phyloP scores from a whole-genome alignment of 2,329 filamentous ascomycete species.

The Stagonosporopsis cucurbitacearum region DNA sequence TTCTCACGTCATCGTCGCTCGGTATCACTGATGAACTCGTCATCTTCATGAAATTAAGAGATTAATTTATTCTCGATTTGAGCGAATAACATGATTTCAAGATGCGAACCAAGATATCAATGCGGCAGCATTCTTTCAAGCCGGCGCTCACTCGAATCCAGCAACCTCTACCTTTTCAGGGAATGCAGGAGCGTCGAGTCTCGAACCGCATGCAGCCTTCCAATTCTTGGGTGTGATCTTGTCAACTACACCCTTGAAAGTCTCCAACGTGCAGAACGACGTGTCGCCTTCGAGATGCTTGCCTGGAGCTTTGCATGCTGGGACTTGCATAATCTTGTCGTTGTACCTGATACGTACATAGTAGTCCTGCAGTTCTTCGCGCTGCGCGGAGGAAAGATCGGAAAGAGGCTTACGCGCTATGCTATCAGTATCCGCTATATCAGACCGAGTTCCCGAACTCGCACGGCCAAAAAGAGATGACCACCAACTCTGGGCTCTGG shows the following conservation, averaged over 20 bases:
- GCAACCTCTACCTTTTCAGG: slow-evolving; percentile 50
- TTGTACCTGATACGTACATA: slow-evolving; percentile 94
- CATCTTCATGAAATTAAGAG: too few relatives aligned
- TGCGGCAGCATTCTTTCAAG: not conserved
- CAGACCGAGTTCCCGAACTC: slow-evolving; percentile 15
- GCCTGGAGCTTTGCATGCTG: slow-evolving; percentile 76
- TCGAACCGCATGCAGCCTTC: slow-evolving; percentile 67
- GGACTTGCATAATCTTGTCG: slow-evolving; percentile 79
- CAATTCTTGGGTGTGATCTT: slow-evolving; percentile 85
- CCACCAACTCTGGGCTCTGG: slow-evolving; percentile 45
- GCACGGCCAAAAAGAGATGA: slow-evolving; percentile 43
- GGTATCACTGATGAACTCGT: too few relatives aligned
- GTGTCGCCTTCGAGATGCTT: slow-evolving; percentile 88
- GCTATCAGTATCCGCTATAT: slow-evolving; percentile 34
- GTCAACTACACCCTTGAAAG: slow-evolving; percentile 92
- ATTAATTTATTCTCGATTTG: not conserved
- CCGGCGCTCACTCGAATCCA: slow-evolving; percentile 32
- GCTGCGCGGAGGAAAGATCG: slow-evolving; percentile 65
- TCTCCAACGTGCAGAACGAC: slow-evolving; percentile 86
- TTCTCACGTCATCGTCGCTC: too few relatives aligned
- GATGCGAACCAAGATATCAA: not conserved
- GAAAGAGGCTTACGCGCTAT: slow-evolving; percentile 68
- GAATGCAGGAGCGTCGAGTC: slow-evolving; percentile 62
- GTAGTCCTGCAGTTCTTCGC: slow-evolving; percentile 70
- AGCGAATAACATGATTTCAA: not conserved